Evolutionary conservation across 2,329 filamentous ascomycete species (phyloP).

Genomic region (Ceratocystis alfenasii): DNA sequence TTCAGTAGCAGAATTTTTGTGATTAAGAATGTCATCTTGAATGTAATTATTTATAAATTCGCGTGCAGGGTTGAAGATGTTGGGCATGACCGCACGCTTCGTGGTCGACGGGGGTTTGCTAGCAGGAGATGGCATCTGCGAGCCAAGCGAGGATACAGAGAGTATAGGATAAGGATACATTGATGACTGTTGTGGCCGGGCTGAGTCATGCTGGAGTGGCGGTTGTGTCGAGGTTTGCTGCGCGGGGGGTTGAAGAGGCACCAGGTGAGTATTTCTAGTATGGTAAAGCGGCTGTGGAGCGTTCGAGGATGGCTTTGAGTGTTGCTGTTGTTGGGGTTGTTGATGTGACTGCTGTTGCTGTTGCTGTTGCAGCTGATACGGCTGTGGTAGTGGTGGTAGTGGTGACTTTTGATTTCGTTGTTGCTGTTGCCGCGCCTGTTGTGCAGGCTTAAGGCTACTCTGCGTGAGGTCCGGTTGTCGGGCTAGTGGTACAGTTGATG

Average conservation of each 20-base stretch:
- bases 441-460: background rate
- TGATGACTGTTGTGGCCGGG: background rate
- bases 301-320: background rate
- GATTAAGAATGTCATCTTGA: conserved; percentile 1
- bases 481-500: background rate
- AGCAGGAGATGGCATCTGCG: conserved; percentile 16
- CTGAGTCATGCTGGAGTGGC: background rate
- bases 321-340: conserved; percentile 1
- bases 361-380: background rate
- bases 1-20: background rate
- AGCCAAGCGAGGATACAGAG: background rate
- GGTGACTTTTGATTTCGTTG: background rate
- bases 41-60: conserved; percentile 18
- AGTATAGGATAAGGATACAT: background rate
- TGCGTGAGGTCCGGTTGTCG: background rate
- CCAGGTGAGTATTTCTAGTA: background rate
- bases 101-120: background rate
- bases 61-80: conserved; percentile 20
- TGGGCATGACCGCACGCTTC: conserved; percentile 17
- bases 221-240: background rate
- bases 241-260: background rate
- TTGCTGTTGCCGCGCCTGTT: background rate
- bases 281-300: background rate
- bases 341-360: background rate
- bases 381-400: background rate